Evolutionary conservation across 176 grass and related monocot species (phyloP), one percentile per base, ranked within the genome.

Genomic region (Carex scoparia): DNA sequence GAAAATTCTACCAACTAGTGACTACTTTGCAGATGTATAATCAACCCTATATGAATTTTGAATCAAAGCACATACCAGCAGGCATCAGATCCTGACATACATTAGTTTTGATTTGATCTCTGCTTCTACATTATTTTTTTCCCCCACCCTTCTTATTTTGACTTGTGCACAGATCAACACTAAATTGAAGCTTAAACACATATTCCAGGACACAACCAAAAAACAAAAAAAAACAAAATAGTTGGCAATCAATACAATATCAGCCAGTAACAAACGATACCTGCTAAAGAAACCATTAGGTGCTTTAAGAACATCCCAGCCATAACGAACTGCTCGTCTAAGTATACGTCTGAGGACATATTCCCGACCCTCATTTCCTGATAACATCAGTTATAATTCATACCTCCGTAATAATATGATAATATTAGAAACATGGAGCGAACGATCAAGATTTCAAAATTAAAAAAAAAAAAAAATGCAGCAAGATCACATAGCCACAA

Each of bases 301-400:
- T 81, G 89, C 87, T 66, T 90, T 98, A 67, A 98, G 60, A 65
- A 94, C 92, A 81, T 93, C 89, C 80, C 90, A 89, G 76, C 93
- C 95, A 90, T 94, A 98, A 64, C 94, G 91, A 83, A 98, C 95
- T 48, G 91, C 95, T 28, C 93, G 91, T 86, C 93, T 88, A 78
- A 98, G 92, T 89, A 98, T 94, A 65, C 95, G 89, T 84, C 95
- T 92, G 27, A 98, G 92, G 73, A 98, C 95, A 90, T 98, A 98
- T 63, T 98, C 95, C 54, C 95, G 87, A 57, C 95, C 95, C 57
- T 98, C 95, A 81, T 99, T 99, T 70, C 96, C 93, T 97, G 79
- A 79, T 80, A 55, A 78, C 19, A 58, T 58, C 53, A 79, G 35
- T 15, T 56, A 33, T 77, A 32, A 33, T 56, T 77, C 27, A 77